Base-by-base conservation (phyloP, 768 basidiomycete species). In the Mycena rebaudengoi region DNA sequence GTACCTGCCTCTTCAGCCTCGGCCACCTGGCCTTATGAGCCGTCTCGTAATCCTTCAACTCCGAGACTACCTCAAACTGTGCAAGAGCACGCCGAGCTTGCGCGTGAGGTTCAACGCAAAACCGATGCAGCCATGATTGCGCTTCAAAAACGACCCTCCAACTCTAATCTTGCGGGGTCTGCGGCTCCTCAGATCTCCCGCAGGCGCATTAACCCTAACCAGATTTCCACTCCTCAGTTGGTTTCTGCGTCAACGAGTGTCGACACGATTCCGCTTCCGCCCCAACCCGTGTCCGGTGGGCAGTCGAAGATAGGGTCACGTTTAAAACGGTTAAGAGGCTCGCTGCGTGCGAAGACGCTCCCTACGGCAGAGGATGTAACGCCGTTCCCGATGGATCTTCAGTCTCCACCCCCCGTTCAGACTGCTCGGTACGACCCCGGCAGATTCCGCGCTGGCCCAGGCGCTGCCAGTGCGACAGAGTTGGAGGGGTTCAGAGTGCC, bases 321-420 rank as follows among this genome's bases (percentile, higher is more conserved):
- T 23, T 87, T 95, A 80, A 90, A 86, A 75, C 88, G 85, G 70
- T 76, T 95, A 48, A 83, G 89, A 53, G 85, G 91, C 51, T 90
- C 90, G 0, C 78, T 94, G 60, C 84, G 90, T 41, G 79, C 86
- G 28, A 84, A 83, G 59, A 72, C 79, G n/a, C 67, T 76, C 18
- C 70, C 79, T 13, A 80, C 77, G 26, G 78, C 75, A 21, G 85
- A 86, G 21, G 90, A 91, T 60, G 70, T 80, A 16, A 79, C 81
- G 10, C 76, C 85, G 8, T 78, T 76, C 61, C 77, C 84, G 33
- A 46, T 80, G 3, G 84, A 87, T 26, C 50, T 74, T 26, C 80
- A 79, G 49, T 77, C 83, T 20, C 76, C 76, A 39, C 74, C 75
- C 37, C 70, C 73, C 39, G 71, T 69, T 35, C 83, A 81, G 69